Conservation (phyloP, 768 basidiomycete genomes). For the Suillus americanus region DNA sequence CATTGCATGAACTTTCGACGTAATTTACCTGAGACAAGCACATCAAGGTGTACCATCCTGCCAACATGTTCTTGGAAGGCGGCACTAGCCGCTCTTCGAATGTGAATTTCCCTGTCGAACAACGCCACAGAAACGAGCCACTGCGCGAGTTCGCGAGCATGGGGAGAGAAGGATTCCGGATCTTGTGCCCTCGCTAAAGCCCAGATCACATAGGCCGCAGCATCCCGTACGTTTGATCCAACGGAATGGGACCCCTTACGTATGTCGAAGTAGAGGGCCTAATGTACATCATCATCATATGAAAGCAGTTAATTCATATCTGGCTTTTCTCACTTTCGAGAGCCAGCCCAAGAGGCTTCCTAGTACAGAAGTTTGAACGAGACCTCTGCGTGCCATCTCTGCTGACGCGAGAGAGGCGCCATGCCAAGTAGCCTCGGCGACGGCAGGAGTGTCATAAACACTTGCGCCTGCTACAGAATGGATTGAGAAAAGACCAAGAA, state of each 20-base stretch:
- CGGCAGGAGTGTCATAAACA: slow-evolving; percentile 68
- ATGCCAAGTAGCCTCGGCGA: slow-evolving; percentile 92
- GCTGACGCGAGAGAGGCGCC: slow-evolving; percentile 91
- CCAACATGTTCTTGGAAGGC: slow-evolving; percentile 98
- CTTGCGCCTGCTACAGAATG: slow-evolving; percentile 65
- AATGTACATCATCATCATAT: slow-evolving; percentile 12
- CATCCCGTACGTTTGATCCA: slow-evolving; percentile 92
- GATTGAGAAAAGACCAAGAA: slow-evolving; percentile 74
- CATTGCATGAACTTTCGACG: slow-evolving; percentile 15
- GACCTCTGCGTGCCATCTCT: slow-evolving; percentile 84
- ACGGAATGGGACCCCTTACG: slow-evolving; percentile 91
- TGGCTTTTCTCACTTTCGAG: slow-evolving; percentile 55
- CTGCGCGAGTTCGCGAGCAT: slow-evolving; percentile 65
- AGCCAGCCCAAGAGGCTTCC: slow-evolving; percentile 74
- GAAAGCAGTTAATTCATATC: slow-evolving; percentile 9
- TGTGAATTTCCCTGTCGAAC: slow-evolving; percentile 93
- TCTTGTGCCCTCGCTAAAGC: slow-evolving; percentile 83
- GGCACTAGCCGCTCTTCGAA: slow-evolving; percentile 93
- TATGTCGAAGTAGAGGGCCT: slow-evolving; percentile 93
- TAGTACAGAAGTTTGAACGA: slow-evolving; percentile 60
- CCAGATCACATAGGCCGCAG: slow-evolving; percentile 94
- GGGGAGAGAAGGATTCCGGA: slow-evolving; percentile 52
- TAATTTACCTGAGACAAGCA: slow-evolving; percentile 8
- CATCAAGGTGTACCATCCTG: slow-evolving; percentile 59
- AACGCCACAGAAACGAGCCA: slow-evolving; percentile 76